phyloP scores from a whole-genome alignment of 1,284 basidiomycete genomes.

The Leccinum subrobustum region DNA sequence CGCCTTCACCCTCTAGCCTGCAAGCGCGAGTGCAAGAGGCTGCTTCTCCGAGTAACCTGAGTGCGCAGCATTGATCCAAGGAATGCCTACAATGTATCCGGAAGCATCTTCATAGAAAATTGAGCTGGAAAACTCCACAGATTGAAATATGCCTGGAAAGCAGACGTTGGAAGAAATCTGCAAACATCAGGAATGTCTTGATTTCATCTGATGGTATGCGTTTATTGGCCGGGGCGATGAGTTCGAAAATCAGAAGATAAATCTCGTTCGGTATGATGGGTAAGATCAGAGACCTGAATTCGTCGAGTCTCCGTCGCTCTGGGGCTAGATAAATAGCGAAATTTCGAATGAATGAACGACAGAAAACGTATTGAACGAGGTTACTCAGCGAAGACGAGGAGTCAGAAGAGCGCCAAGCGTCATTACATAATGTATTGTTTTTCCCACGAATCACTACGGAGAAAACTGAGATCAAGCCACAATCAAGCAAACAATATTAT shows the following conservation, averaged over 20 bases:
- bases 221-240: too few relatives aligned
- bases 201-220: neutral
- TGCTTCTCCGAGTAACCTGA: neutral
- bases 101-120: neutral
- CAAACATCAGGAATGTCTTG: neutral
- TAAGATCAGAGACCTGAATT: too few relatives aligned
- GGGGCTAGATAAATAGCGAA: too few relatives aligned
- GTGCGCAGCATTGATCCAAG: neutral
- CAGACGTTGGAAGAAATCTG: neutral
- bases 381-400: too few relatives aligned
- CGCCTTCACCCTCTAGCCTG: neutral
- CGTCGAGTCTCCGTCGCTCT: too few relatives aligned
- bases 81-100: neutral
- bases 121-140: neutral
- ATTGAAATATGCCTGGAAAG: neutral
- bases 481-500: neutral
- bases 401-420: too few relatives aligned
- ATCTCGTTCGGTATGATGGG: neutral
- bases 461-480: too few relatives aligned
- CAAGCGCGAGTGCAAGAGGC: neutral
- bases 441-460: neutral
- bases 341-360: too few relatives aligned
- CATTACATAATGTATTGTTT: too few relatives aligned
- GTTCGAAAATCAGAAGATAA: neutral
- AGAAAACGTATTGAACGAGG: too few relatives aligned